Evolutionary conservation across 2,329 filamentous ascomycete species (phyloP).

Genomic region (Colletotrichum kahawae): DNA sequence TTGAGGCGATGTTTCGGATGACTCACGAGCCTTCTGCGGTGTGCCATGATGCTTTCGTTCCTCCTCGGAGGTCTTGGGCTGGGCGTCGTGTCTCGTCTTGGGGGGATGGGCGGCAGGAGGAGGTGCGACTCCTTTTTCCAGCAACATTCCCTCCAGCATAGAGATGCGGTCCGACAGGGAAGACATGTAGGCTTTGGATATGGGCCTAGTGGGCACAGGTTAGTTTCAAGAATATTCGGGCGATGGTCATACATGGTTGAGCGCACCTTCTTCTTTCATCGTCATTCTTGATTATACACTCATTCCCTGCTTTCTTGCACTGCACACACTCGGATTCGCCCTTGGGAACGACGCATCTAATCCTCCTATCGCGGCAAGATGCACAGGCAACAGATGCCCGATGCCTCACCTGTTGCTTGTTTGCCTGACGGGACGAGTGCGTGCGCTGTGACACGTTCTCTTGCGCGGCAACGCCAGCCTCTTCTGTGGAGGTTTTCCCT

Average conservation of each 20-base stretch:
- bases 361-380: conserved; percentile 52
- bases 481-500: conserved; percentile 18
- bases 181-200: conserved; percentile 63
- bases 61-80: conserved; percentile 10
- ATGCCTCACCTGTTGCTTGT: conserved; percentile 44
- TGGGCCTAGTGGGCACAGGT: conserved; percentile 43
- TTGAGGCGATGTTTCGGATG: conserved; percentile 14
- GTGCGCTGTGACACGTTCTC: conserved; percentile 39
- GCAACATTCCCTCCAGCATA: conserved; percentile 55
- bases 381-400: conserved; percentile 61
- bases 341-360: conserved; percentile 58
- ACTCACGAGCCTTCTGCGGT: background rate
- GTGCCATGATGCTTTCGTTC: conserved; percentile 24
- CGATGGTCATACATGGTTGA: background rate
- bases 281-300: conserved; percentile 62
- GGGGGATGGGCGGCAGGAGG: conserved; percentile 59
- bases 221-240: background rate
- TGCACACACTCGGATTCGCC: conserved; percentile 56
- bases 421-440: conserved; percentile 28
- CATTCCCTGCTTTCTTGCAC: conserved; percentile 53
- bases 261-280: conserved; percentile 58
- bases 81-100: conserved; percentile 49
- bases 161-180: conserved; percentile 59
- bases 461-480: conserved; percentile 32
- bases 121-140: conserved; percentile 52